Conservation (phyloP, 2,329 filamentous ascomycete species). For the Albophoma yamanashiensis region DNA sequence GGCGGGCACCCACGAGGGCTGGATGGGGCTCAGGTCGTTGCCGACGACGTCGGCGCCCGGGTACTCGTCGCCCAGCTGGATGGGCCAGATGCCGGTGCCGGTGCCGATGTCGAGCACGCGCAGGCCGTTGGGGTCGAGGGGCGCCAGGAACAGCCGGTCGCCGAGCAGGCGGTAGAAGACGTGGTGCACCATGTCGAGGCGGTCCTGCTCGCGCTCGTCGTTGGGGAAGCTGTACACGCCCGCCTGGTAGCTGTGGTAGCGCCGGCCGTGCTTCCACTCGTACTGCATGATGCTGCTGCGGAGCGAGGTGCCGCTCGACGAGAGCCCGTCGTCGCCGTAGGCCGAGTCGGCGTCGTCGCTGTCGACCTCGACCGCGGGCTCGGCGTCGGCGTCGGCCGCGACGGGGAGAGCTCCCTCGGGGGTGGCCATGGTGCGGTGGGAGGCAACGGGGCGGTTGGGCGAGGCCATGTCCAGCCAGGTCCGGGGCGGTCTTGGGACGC, state of each 20-base stretch:
- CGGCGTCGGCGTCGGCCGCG: neutral
- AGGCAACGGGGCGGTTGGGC: too few relatives aligned
- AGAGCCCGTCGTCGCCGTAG: slow-evolving; percentile 4
- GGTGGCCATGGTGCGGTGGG: neutral
- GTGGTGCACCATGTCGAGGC: slow-evolving; percentile 42
- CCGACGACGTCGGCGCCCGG: slow-evolving; percentile 13
- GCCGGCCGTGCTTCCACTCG: slow-evolving; percentile 25
- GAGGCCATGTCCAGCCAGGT: too few relatives aligned
- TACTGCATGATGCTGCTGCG: slow-evolving; percentile 23
- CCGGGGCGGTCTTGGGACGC: too few relatives aligned
- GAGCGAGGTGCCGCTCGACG: slow-evolving; percentile 13
- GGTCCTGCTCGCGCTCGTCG: slow-evolving; percentile 32
- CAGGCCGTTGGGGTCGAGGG: slow-evolving; percentile 23
- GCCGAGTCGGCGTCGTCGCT: slow-evolving; percentile 6
- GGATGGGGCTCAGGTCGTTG: slow-evolving; percentile 15
- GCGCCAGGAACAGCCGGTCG: slow-evolving; percentile 26
- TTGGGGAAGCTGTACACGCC: slow-evolving; percentile 18
- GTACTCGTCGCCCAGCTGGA: slow-evolving; percentile 9
- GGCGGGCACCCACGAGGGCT: slow-evolving; percentile 9
- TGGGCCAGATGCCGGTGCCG: slow-evolving; percentile 15
- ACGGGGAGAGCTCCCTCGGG: neutral
- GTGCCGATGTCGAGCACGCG: slow-evolving; percentile 13
- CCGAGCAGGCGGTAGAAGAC: slow-evolving; percentile 33
- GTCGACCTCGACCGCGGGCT: neutral
- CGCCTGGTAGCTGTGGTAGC: slow-evolving; percentile 25